Conservation (phyloP, 2,329 filamentous ascomycete species). For the Aspergillus fructus region DNA sequence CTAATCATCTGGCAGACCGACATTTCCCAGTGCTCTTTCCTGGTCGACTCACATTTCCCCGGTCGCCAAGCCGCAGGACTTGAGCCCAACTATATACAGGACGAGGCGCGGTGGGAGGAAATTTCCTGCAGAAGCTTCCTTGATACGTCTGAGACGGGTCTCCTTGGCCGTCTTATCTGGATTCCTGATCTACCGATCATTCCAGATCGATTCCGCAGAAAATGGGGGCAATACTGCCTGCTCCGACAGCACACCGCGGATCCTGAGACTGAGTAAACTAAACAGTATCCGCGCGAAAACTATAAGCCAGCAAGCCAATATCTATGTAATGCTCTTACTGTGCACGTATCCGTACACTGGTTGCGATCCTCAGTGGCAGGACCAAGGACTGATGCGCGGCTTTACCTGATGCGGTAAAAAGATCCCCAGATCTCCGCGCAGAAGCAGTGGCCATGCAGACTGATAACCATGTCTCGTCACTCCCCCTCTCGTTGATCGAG, state of each 20-base stretch:
- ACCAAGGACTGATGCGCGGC: slow-evolving; percentile 13
- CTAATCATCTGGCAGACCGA: slow-evolving; percentile 53
- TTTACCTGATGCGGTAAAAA: slow-evolving; percentile 39
- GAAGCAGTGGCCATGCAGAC: not conserved
- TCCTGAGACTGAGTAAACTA: slow-evolving; percentile 1
- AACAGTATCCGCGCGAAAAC: not conserved
- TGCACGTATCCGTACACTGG: slow-evolving; percentile 14
- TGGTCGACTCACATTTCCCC: slow-evolving; percentile 84
- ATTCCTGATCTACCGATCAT: slow-evolving; percentile 70
- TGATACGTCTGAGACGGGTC: slow-evolving; percentile 71
- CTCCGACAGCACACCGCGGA: slow-evolving; percentile 55
- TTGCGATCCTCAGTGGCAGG: slow-evolving; percentile 14
- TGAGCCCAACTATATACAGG: slow-evolving; percentile 78
- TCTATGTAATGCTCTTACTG: not conserved
- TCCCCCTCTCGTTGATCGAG: not conserved
- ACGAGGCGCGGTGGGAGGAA: slow-evolving; percentile 73
- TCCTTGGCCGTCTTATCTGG: slow-evolving; percentile 77
- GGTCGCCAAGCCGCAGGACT: slow-evolving; percentile 57
- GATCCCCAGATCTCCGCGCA: slow-evolving; percentile 24
- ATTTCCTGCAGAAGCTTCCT: slow-evolving; percentile 77
- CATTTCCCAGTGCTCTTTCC: slow-evolving; percentile 71
- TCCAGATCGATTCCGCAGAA: slow-evolving; percentile 67
- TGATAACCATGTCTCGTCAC: slow-evolving; percentile 14
- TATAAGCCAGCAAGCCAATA: not conserved
- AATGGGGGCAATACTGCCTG: slow-evolving; percentile 88